Evolutionary conservation across 2,329 filamentous ascomycete genomes (phyloP).

Genomic region (Beauveria varroae): DNA sequence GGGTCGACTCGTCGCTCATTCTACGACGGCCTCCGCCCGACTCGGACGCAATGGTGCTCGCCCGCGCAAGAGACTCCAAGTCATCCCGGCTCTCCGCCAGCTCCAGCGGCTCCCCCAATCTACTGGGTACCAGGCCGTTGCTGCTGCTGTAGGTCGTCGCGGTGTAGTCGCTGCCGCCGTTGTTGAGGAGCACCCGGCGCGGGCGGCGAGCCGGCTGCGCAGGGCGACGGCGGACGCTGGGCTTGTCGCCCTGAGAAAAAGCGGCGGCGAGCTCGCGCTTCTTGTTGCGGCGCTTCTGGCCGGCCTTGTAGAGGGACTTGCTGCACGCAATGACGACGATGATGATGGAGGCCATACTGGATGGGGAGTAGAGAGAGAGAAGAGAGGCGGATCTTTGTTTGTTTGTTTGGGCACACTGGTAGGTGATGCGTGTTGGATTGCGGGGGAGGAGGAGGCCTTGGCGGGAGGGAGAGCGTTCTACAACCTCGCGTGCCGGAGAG

Average conservation of each 20-base stretch:
- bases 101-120: background rate
- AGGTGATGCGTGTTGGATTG: too few species aligned
- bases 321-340: slow-evolving; percentile 9
- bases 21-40: background rate
- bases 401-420: too few species aligned
- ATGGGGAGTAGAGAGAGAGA: background rate
- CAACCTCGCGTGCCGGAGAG: too few species aligned
- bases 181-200: background rate
- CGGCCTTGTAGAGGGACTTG: slow-evolving; percentile 9
- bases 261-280: slow-evolving; percentile 6
- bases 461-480: too few species aligned
- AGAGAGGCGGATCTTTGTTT: background rate
- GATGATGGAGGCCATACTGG: slow-evolving; percentile 10
- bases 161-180: background rate
- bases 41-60: slow-evolving; percentile 7
- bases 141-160: background rate
- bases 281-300: slow-evolving; percentile 7
- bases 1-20: slow-evolving; percentile 11
- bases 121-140: background rate
- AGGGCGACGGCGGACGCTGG: slow-evolving; percentile 3
- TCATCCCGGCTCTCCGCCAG: background rate
- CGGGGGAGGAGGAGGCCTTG: too few species aligned
- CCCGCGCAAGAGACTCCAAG: background rate
- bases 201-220: slow-evolving; percentile 1
- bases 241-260: slow-evolving; percentile 1